Conservation (phyloP, 2,329 filamentous ascomycete species). For the Chalara sp. region DNA sequence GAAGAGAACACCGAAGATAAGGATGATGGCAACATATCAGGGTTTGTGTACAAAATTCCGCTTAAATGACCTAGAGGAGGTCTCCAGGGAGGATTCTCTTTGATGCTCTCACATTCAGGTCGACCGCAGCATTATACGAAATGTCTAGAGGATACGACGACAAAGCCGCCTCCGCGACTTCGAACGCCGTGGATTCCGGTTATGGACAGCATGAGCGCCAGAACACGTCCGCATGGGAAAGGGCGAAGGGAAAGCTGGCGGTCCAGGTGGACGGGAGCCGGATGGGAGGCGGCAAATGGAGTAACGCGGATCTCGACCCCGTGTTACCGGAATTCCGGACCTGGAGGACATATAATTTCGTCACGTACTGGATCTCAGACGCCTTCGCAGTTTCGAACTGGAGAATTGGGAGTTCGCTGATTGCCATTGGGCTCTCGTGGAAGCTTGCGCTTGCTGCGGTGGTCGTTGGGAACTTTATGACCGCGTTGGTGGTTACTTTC, state of each 20-base stretch:
- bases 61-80: too few relatives aligned
- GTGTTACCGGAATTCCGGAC: conserved; percentile 12
- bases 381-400: conserved; percentile 14
- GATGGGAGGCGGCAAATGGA: background rate
- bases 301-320: conserved; percentile 15
- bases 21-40: background rate
- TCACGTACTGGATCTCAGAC: conserved; percentile 15
- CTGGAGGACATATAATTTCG: conserved; percentile 11
- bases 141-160: background rate
- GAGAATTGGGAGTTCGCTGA: conserved; percentile 14
- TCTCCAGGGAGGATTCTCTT: too few relatives aligned
- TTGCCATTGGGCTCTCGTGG: conserved; percentile 30
- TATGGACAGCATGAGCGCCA: background rate
- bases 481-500: conserved; percentile 29
- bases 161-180: background rate
- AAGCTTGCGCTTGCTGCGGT: conserved; percentile 46
- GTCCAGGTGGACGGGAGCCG: background rate
- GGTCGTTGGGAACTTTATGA: conserved; percentile 34
- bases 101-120: too few relatives aligned
- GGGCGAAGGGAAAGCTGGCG: background rate
- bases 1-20: background rate
- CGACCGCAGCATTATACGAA: background rate
- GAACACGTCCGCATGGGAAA: background rate
- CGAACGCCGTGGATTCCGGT: background rate
- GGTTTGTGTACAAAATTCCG: too few relatives aligned